These are phyloP conservation scores for Gomphus bonarii DNA, from an alignment of 1,284 basidiomycete species.

Conservation along the genomic window DNA sequence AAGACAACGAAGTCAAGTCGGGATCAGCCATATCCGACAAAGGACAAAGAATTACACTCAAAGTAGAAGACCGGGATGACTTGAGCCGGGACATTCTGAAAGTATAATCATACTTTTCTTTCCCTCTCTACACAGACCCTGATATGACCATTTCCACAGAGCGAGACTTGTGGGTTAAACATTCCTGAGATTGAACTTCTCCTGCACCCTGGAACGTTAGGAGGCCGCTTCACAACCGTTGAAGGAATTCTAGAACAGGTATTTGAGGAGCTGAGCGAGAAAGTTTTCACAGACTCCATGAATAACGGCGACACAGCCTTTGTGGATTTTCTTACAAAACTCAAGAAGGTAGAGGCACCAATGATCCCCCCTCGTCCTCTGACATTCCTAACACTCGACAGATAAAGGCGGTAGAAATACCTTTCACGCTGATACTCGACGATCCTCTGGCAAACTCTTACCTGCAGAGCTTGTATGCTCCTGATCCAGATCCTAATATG, in stretches of 20 bases:
- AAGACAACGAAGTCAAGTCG: conserved; percentile 97
- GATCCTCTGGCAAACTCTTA: conserved; percentile 96
- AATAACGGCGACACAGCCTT: conserved; percentile 61
- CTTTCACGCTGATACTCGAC: conserved; percentile 90
- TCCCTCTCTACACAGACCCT: not conserved
- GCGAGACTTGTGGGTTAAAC: conserved; percentile 81
- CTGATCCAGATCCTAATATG: conserved; percentile 90
- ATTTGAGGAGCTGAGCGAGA: conserved; percentile 90
- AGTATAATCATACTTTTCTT: conserved; percentile 30
- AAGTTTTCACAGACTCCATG: conserved; percentile 52
- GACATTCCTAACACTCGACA: conserved; percentile 20
- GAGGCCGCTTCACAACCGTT: conserved; percentile 96
- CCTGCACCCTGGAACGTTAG: conserved; percentile 88
- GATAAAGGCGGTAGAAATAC: conserved; percentile 67
- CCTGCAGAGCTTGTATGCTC: conserved; percentile 90
- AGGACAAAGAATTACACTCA: conserved; percentile 83
- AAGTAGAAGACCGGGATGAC: conserved; percentile 90
- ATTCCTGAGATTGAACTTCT: conserved; percentile 96
- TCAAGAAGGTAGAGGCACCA: conserved; percentile 57
- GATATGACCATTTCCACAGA: conserved; percentile 34
- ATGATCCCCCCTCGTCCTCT: not conserved
- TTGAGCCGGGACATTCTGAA: conserved; percentile 92
- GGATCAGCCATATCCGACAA: conserved; percentile 79
- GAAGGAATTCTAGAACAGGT: conserved; percentile 94
- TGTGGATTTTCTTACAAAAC: conserved; percentile 64